These are phyloP conservation scores for Stephania yunnanensis DNA, from an alignment of 164 flowering plant genomes.

Conservation along the genomic window DNA sequence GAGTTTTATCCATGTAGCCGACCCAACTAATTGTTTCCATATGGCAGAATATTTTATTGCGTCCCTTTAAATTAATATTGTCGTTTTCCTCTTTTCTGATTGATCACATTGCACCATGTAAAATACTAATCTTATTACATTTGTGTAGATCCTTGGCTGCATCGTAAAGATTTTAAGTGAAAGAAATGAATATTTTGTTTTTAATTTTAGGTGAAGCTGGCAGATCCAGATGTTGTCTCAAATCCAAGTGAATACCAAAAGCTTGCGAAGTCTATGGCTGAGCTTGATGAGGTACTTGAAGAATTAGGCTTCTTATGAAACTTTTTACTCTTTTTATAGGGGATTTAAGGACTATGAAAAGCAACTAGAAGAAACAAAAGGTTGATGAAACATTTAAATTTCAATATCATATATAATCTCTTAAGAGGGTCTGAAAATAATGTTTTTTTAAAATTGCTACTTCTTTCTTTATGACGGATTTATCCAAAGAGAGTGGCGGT, in stretches of 20 bases:
- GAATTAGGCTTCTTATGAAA: neutral
- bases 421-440: neutral
- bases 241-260: slow-evolving; percentile 86
- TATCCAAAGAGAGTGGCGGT: slow-evolving; percentile 60
- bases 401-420: neutral
- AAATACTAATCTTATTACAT: too few relatives aligned
- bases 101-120: too few relatives aligned
- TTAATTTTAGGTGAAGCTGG: slow-evolving; percentile 67
- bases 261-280: slow-evolving; percentile 85
- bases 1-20: too few relatives aligned
- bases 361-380: slow-evolving; percentile 59
- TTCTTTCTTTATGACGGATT: slow-evolving; percentile 36
- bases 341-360: slow-evolving; percentile 45
- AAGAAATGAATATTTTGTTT: neutral
- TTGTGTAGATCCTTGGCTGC: too few relatives aligned
- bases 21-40: too few relatives aligned
- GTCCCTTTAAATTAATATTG: neutral
- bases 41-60: neutral
- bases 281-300: slow-evolving; percentile 72
- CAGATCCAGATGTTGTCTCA: slow-evolving; percentile 88
- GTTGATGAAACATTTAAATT: slow-evolving; percentile 24
- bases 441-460: neutral
- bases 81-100: too few relatives aligned
- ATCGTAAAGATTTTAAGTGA: too few relatives aligned
- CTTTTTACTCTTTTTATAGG: slow-evolving; percentile 13